Percentiles rank a stretch among this genome's conserved stretches.
phyloP scores from a whole-genome alignment of 192 early-diverging fungal species.

The Haplosporangium gracile region DNA sequence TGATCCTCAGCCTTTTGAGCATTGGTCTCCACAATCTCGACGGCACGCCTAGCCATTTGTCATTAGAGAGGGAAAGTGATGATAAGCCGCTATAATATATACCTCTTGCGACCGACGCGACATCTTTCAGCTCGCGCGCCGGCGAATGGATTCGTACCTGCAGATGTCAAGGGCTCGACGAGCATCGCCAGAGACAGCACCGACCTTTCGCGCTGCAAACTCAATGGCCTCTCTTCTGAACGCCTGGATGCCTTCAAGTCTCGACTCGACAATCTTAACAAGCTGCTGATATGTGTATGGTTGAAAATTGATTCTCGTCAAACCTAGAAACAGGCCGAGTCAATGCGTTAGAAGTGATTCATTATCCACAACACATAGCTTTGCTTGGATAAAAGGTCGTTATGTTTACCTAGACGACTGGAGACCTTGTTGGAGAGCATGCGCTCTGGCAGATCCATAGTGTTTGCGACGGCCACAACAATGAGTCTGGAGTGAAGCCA shows the following conservation, averaged over 20 bases:
- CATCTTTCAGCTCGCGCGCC: not conserved
- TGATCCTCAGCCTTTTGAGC: slow-evolving; percentile 31
- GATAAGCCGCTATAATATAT: not conserved
- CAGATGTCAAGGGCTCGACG: slow-evolving; percentile 96
- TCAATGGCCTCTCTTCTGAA: slow-evolving; percentile 90
- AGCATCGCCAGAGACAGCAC: slow-evolving; percentile 96
- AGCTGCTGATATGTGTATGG: slow-evolving; percentile 93
- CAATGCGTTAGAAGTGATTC: not conserved
- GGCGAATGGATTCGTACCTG: slow-evolving; percentile 59
- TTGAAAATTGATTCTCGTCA: slow-evolving; percentile 93
- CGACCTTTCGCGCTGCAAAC: slow-evolving; percentile 96
- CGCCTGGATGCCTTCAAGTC: slow-evolving; percentile 78
- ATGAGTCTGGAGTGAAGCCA: slow-evolving; percentile 85
- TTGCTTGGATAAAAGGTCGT: not conserved
- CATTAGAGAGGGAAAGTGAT: not conserved
- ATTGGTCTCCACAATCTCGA: slow-evolving; percentile 76
- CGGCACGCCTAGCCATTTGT: slow-evolving; percentile 64
- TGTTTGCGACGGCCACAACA: slow-evolving; percentile 97
- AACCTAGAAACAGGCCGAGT: slow-evolving; percentile 57
- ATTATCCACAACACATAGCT: not conserved
- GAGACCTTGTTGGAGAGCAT: slow-evolving; percentile 91
- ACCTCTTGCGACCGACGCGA: not conserved
- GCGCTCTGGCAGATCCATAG: slow-evolving; percentile 97
- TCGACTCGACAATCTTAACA: slow-evolving; percentile 84
- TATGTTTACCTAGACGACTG: slow-evolving; percentile 80